These are phyloP conservation scores for Botrytis galanthina DNA, from an alignment of 2,329 filamentous ascomycete genomes.

Conservation along the genomic window DNA sequence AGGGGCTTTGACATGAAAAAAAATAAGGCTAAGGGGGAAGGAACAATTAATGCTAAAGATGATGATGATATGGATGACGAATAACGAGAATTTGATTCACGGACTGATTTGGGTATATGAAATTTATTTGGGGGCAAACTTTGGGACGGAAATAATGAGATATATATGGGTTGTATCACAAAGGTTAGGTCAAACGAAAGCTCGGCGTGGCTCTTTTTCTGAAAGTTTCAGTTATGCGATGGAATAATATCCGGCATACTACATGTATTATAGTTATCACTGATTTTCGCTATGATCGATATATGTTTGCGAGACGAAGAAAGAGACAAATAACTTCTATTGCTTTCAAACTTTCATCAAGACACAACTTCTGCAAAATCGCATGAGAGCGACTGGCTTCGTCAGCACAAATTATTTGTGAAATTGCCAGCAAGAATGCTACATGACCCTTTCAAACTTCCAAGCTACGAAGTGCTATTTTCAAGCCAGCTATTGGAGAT, in stretches of 20 bases:
- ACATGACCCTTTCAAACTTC: neutral
- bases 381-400: neutral
- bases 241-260: neutral
- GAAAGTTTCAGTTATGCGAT: neutral
- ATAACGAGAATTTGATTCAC: neutral
- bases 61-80: conserved; percentile 8
- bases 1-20: conserved; percentile 2
- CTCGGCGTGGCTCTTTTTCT: neutral
- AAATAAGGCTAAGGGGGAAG: neutral
- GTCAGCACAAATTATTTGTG: neutral
- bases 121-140: neutral
- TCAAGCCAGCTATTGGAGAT: neutral
- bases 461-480: neutral
- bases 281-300: neutral
- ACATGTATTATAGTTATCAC: neutral
- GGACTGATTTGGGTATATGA: neutral
- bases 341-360: neutral
- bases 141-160: neutral
- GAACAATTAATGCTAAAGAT: neutral
- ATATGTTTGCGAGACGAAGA: neutral
- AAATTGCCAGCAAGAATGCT: too few species aligned
- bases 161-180: neutral
- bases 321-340: neutral
- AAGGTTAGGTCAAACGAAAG: neutral
- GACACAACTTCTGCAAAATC: neutral